These are phyloP conservation scores for Magnaporthiopsis rhizophila DNA, from an alignment of 2,329 filamentous ascomycete species.

Conservation along the genomic window DNA sequence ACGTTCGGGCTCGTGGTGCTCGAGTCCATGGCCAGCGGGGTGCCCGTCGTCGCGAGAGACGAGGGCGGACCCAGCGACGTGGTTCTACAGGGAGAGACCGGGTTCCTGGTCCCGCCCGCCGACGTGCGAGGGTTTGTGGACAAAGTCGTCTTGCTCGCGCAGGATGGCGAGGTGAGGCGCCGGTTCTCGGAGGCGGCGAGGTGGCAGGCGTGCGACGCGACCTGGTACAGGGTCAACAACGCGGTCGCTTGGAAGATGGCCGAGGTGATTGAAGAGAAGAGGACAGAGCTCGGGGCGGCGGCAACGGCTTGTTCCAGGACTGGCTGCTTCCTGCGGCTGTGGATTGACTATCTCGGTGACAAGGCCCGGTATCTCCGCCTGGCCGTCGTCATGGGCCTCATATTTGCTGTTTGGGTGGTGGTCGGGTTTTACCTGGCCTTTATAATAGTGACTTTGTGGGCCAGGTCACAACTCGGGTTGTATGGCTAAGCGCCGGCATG, in stretches of 20 bases:
- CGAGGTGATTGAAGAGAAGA: slow-evolving; percentile 40
- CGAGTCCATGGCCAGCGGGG: slow-evolving; percentile 62
- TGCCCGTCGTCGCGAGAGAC: slow-evolving; percentile 61
- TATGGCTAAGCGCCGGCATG: not conserved
- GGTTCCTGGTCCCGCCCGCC: slow-evolving; percentile 52
- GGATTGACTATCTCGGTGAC: slow-evolving; percentile 30
- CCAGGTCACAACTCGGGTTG: slow-evolving; percentile 13
- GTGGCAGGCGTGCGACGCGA: slow-evolving; percentile 51
- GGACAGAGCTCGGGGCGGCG: slow-evolving; percentile 21
- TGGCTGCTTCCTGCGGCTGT: slow-evolving; percentile 18
- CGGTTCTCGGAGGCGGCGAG: slow-evolving; percentile 41
- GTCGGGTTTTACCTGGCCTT: slow-evolving; percentile 42
- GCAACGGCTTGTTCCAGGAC: slow-evolving; percentile 27
- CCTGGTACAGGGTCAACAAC: slow-evolving; percentile 66
- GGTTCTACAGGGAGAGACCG: slow-evolving; percentile 49
- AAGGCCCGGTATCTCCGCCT: slow-evolving; percentile 35
- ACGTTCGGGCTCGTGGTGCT: slow-evolving; percentile 65
- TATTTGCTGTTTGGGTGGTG: slow-evolving; percentile 39
- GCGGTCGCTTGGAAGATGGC: slow-evolving; percentile 58
- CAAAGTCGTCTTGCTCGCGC: slow-evolving; percentile 41
- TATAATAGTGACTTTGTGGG: slow-evolving; percentile 28
- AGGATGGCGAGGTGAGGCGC: slow-evolving; percentile 33
- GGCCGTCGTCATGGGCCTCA: slow-evolving; percentile 36
- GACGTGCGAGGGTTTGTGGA: slow-evolving; percentile 52
- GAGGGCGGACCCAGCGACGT: slow-evolving; percentile 64